Evolutionary conservation across 768 basidiomycete species (phyloP), one percentile per base, ranked within the genome.

Genomic region (Calocybe gangraenosa): DNA sequence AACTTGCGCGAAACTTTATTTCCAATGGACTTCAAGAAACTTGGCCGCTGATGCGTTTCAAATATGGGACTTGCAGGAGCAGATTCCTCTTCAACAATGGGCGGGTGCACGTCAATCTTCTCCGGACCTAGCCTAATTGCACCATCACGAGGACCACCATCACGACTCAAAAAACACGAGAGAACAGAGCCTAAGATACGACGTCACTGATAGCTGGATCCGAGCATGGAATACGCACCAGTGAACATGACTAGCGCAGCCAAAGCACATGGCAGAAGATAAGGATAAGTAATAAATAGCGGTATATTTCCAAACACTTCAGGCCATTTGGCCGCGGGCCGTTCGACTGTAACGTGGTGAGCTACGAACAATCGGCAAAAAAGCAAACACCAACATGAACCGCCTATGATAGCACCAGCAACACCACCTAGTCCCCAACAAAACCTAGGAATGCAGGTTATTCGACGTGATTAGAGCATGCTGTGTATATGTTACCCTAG

Each of bases 371-470:
- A 46, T 30, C 20, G 10, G 20, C 34, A 15, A 51, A 32, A 7
- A 22, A 7, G 23, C 37, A 38, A 46, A 44, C 11, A 72, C 88
- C 63, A 52, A 91, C 90, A 84, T 54, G 81, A 68, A 55, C 89
- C 89, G 50, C 90, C 92, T 22, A 94, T 75, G 42, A 93, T 85
- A 37, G 87, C 87, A 35, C 92, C 92, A 37, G 84, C 79, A 10
- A 93, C 90, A 78, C 94, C 96, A 49, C 95, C 96, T 52, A 98
- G 79, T 49, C 93, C 94, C 96, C 95, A 96, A 54, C 84, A 90
- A 63, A 95, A 96, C 9, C 87, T 91, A 46, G 22, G 45, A 39
- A 47, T 23, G 33, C 39, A 40, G 40, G 51, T 35, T 35, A 33
- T 32, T 23, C 18, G 17, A 50, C 34, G 34, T 21, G 15, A 42